Evolutionary conservation across 2,329 filamentous ascomycete genomes (phyloP).

Genomic region (Capronia coronata): DNA sequence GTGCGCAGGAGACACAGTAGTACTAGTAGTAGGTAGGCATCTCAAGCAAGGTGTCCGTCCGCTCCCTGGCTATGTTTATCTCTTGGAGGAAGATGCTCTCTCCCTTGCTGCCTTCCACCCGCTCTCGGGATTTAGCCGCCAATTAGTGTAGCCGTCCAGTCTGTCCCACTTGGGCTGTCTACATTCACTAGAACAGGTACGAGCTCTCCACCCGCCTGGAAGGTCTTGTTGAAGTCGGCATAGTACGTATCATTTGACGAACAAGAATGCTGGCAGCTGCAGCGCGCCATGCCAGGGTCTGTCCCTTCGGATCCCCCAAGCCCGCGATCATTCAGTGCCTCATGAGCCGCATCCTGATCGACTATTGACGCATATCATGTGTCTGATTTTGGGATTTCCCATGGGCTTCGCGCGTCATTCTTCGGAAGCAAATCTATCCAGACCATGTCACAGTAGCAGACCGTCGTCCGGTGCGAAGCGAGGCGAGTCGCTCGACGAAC

Average conservation of each 20-base stretch:
- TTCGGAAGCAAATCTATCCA: conserved; percentile 1
- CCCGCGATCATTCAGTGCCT: conserved; percentile 11
- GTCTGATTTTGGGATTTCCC: conserved; percentile 7
- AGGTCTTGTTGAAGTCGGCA: not conserved
- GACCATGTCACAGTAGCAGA: not conserved
- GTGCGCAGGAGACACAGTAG: too few species aligned
- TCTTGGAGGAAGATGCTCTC: too few species aligned
- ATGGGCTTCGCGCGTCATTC: conserved; percentile 3
- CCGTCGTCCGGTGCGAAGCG: too few species aligned
- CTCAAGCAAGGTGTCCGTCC: too few species aligned
- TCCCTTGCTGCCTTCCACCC: conserved; percentile 1
- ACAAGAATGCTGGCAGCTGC: not conserved
- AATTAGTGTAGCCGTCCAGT: conserved; percentile 12
- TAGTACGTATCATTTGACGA: not conserved
- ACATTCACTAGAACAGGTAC: conserved; percentile 22
- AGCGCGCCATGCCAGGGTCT: not conserved
- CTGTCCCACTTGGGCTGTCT: conserved; percentile 13
- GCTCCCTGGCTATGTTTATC: too few species aligned
- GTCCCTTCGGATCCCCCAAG: conserved; percentile 8
- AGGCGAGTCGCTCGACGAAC: too few species aligned
- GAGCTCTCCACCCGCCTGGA: not conserved
- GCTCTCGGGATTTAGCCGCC: conserved; percentile 16
- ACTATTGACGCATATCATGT: conserved; percentile 14
- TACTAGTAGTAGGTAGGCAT: too few species aligned
- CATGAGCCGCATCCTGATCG: conserved; percentile 10